These are phyloP conservation scores for Plectranthus barbatus DNA, from an alignment of 257 asterid genomes.

Conservation along the genomic window DNA sequence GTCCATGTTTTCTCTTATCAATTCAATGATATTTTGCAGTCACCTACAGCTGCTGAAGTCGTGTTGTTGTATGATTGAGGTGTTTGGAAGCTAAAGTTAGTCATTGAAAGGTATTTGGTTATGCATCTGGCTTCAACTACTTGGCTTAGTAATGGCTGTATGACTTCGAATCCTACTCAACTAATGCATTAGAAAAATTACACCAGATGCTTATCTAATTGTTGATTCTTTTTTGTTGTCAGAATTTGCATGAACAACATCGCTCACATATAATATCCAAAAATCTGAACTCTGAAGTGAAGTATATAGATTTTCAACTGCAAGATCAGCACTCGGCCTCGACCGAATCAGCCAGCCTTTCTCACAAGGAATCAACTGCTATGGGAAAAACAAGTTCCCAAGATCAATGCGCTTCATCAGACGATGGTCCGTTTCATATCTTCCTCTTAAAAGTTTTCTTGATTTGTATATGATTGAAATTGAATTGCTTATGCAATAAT, in stretches of 20 bases:
- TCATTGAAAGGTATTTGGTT: constrained; percentile 7
- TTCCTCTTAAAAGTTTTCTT: neutral
- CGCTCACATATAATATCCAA: constrained; percentile 18
- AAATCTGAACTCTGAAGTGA: constrained; percentile 25
- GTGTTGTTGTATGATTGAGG: neutral
- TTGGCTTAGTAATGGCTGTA: constrained; percentile 26
- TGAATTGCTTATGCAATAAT: neutral
- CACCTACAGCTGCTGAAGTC: neutral
- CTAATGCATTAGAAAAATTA: constrained; percentile 4
- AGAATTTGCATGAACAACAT: constrained; percentile 27
- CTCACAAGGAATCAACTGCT: constrained; percentile 25
- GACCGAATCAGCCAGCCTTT: constrained; percentile 31
- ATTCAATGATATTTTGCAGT: neutral
- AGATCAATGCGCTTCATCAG: constrained; percentile 62
- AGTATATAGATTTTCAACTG: constrained; percentile 30
- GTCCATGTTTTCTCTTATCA: neutral
- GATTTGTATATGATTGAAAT: neutral
- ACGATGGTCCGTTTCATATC: constrained; percentile 13
- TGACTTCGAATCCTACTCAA: constrained; percentile 20
- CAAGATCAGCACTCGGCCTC: constrained; percentile 36
- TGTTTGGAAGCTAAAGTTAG: constrained; percentile 14
- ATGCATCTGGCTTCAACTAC: constrained; percentile 23
- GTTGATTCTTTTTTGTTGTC: constrained; percentile 12
- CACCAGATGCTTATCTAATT: constrained; percentile 2
- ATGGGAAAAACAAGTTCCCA: constrained; percentile 47